A percentile compares a stretch with the other conserved stretches of the same genome.
phyloP scores from a whole-genome alignment of 1,284 basidiomycete genomes.

The Trametes sp. region DNA sequence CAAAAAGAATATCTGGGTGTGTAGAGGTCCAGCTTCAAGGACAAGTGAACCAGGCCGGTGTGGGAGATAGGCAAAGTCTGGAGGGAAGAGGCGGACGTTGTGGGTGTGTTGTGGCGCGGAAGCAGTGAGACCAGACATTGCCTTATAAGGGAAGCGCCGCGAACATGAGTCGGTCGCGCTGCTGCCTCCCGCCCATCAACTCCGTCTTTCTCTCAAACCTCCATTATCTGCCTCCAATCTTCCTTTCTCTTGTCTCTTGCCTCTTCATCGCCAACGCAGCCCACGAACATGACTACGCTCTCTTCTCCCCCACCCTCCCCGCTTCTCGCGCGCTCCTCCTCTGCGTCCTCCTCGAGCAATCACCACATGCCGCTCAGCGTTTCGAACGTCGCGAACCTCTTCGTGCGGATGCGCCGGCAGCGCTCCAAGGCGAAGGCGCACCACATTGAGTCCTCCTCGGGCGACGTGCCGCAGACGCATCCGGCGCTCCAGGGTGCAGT shows the following conservation, averaged over 20 bases:
- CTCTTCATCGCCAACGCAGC: slow-evolving; percentile 2
- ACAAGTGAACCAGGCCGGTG: too few species aligned
- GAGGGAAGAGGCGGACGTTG: too few species aligned
- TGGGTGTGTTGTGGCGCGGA: too few species aligned
- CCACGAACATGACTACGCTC: slow-evolving; percentile 24
- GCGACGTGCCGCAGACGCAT: slow-evolving; percentile 59
- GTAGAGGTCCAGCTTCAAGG: too few species aligned
- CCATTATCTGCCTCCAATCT: not conserved
- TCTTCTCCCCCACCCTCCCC: slow-evolving; percentile 41
- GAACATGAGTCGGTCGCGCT: slow-evolving; percentile 6
- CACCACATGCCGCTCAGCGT: slow-evolving; percentile 42
- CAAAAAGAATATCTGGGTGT: too few species aligned
- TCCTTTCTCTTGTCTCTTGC: slow-evolving; percentile 1
- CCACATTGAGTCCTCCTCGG: slow-evolving; percentile 57
- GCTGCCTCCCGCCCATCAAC: not conserved
- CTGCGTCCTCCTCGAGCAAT: slow-evolving; percentile 38
- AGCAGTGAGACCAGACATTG: not conserved
- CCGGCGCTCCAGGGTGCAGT: slow-evolving; percentile 47
- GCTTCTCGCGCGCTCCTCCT: slow-evolving; percentile 33
- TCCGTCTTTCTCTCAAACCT: not conserved
- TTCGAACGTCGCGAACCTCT: slow-evolving; percentile 56
- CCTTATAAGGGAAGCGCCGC: slow-evolving; percentile 5
- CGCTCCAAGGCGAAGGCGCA: slow-evolving; percentile 30
- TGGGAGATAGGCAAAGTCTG: too few species aligned
- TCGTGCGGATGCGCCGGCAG: slow-evolving; percentile 56